Evolutionary conservation across 768 basidiomycete species (phyloP).

Genomic region (Coprinopsis strossmayeri): DNA sequence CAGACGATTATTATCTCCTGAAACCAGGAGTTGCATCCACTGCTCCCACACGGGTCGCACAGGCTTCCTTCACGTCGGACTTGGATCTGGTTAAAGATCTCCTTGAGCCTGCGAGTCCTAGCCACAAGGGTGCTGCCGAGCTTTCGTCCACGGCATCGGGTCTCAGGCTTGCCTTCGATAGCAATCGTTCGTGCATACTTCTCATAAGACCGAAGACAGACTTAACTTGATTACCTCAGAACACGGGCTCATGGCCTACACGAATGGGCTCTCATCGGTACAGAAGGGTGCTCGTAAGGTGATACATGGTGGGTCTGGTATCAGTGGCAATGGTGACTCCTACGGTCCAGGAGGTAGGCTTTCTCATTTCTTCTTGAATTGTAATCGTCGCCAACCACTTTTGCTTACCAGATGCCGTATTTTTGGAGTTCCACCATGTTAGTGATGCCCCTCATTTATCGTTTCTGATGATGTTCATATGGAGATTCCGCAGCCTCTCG

Average conservation of each 20-base stretch:
- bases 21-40: constrained; percentile 26
- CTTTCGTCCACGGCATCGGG: constrained; percentile 55
- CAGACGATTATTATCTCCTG: constrained; percentile 66
- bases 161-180: constrained; percentile 52
- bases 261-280: constrained; percentile 46
- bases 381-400: neutral
- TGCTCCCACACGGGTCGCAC: constrained; percentile 43
- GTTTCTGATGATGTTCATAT: constrained; percentile 4
- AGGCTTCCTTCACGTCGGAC: constrained; percentile 31
- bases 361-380: constrained; percentile 1
- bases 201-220: neutral
- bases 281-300: constrained; percentile 55
- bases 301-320: constrained; percentile 71
- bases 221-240: constrained; percentile 32
- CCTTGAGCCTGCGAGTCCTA: constrained; percentile 25
- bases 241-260: constrained; percentile 70
- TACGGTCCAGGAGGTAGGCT: constrained; percentile 53
- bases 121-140: constrained; percentile 39
- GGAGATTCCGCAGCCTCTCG: constrained; percentile 42
- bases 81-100: constrained; percentile 43
- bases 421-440: constrained; percentile 66
- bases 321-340: constrained; percentile 44
- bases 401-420: constrained; percentile 43
- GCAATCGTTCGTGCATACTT: constrained; percentile 57
- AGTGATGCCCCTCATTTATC: constrained; percentile 9